phyloP scores from a whole-genome alignment of 345 rosid genomes.

The Populus pruinosa region DNA sequence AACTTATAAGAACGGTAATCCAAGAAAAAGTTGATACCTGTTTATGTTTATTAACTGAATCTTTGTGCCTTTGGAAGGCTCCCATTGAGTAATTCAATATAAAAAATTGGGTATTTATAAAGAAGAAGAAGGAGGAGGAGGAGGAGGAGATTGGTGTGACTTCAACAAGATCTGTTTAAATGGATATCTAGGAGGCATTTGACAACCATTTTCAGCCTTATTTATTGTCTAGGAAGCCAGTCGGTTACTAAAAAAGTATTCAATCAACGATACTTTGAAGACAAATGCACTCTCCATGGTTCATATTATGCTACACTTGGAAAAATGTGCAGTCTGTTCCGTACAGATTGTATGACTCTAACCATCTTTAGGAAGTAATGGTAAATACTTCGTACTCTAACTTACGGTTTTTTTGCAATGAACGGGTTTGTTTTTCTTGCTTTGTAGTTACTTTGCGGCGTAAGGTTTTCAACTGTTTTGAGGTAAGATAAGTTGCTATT shows the following conservation, averaged over 20 bases:
- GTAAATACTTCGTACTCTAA: background rate
- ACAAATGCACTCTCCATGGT: background rate
- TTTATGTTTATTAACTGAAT: background rate
- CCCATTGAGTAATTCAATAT: background rate
- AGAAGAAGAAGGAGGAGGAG: too few relatives aligned
- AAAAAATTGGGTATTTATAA: background rate
- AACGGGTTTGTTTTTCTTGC: background rate
- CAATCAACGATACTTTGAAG: too few relatives aligned
- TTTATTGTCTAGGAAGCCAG: background rate
- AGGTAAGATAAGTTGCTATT: too few relatives aligned
- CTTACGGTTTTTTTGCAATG: background rate
- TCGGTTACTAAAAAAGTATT: background rate
- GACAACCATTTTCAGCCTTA: background rate
- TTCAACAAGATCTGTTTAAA: background rate
- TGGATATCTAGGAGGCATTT: background rate
- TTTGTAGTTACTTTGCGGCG: background rate
- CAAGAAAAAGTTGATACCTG: background rate
- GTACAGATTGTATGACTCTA: background rate
- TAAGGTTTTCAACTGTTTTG: background rate
- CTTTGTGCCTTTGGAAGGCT: background rate
- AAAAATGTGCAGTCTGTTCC: background rate
- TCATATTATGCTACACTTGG: background rate
- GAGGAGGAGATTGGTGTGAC: background rate
- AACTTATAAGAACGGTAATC: background rate
- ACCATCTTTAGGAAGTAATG: background rate